Evolutionary conservation across 2,329 filamentous ascomycete genomes (phyloP).

Genomic region (Aspergillus sp.): DNA sequence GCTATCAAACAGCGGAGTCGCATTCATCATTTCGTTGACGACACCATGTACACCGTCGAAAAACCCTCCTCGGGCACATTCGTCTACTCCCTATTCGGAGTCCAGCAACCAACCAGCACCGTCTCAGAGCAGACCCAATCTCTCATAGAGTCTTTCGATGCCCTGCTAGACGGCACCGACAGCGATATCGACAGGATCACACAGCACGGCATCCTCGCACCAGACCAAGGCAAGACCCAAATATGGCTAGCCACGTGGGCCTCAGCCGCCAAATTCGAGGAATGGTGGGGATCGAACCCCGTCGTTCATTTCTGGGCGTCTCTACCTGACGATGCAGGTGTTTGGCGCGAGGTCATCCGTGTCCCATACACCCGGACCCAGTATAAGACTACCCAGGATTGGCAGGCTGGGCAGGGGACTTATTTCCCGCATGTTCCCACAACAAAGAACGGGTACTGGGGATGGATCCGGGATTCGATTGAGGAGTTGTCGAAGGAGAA

Average conservation of each 20-base stretch:
- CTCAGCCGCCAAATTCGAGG: slow-evolving; percentile 1
- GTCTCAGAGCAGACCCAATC: not conserved
- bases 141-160: not conserved
- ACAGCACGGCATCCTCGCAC: not conserved
- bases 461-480: slow-evolving; percentile 17
- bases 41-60: not conserved
- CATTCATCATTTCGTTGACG: no score
- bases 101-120: not conserved
- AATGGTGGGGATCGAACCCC: slow-evolving; percentile 13
- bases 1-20: not conserved
- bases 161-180: not conserved
- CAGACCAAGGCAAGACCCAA: not conserved
- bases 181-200: not conserved
- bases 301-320: slow-evolving; percentile 15
- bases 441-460: slow-evolving; percentile 21
- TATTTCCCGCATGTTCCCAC: not conserved
- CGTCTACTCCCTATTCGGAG: not conserved
- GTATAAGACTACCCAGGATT: slow-evolving; percentile 4
- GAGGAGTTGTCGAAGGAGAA: not conserved
- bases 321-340: slow-evolving; percentile 14
- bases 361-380: slow-evolving; percentile 11
- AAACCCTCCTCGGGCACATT: not conserved
- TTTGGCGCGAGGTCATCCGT: slow-evolving; percentile 18
- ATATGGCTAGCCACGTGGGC: slow-evolving; percentile 17
- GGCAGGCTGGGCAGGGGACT: no score